Evolutionary conservation across 306 rosid species (phyloP), one percentile per base, ranked within the genome.

Genomic region (Albizia julibrissin): DNA sequence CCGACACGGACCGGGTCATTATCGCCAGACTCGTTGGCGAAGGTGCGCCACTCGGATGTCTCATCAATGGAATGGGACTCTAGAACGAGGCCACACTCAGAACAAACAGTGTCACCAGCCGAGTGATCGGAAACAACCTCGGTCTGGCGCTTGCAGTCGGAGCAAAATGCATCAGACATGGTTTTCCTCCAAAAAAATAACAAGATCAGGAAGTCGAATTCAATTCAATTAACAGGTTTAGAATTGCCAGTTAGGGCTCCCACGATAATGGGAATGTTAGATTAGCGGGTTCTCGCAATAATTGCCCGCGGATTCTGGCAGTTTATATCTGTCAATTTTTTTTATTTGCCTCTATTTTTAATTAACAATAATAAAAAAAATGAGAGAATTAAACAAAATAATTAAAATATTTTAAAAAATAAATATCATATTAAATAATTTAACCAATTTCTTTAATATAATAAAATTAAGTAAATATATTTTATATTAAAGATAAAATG

Each of bases 41-140:
- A 95, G 50, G 85, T 89, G 44, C 99, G 68, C 99, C 99, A 95
- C 92, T 95, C 99, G 2, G 98, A 95, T 47, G 90, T 92, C 86
- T 93, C 97, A 31, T 95, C 99, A 24, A 95, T 92, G 90, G 99
- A 92, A 89, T 93, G 99, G 6, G 99, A 93, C 74, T 95, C 99
- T 6, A 95, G 82, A 1, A 95, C 99, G 8, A 95, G 87, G 0
- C 98, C 99, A 64, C 99, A 95, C 91, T 95, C 99, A 19, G 98
- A 93, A 68, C 99, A 93, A 3, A 95, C 97, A 0, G 92, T 91
- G 83, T 93, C 98, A 3, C 99, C 99, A 0, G 99, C 97, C 31
- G 99, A 90, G 91, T 93, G 99, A 75, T 95, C 99, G 88, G 44
- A 88, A 4, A 95, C 99, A 78, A 95, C 98, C 93, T 93, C 98